Evolutionary conservation across 2,329 filamentous ascomycete genomes (phyloP).

Genomic region (Verticillium longisporum): DNA sequence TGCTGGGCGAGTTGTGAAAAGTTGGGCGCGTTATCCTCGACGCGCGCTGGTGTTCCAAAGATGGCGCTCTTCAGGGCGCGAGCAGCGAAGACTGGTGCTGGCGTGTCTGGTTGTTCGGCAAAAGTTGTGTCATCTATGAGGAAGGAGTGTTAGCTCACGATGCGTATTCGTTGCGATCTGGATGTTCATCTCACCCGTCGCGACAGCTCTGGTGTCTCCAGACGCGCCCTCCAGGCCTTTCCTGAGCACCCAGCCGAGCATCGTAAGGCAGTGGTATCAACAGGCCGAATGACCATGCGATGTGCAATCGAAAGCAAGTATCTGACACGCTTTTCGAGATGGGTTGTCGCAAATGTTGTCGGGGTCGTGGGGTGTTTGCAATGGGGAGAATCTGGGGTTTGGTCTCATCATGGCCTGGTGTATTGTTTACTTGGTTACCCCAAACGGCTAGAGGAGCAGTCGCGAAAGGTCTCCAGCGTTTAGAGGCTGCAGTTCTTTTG

Average conservation of each 20-base stretch:
- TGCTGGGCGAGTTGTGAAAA: conserved; percentile 5
- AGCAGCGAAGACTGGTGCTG: conserved; percentile 59
- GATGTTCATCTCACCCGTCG: conserved; percentile 16
- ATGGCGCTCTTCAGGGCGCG: conserved; percentile 57
- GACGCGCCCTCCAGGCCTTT: conserved; percentile 33
- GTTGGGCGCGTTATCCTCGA: conserved; percentile 23
- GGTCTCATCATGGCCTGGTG: neutral
- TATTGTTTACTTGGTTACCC: conserved; percentile 18
- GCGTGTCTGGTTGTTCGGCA: conserved; percentile 55
- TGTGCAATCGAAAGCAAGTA: neutral
- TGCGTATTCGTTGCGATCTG: neutral
- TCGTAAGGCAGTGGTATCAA: conserved; percentile 16
- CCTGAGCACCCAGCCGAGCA: conserved; percentile 57
- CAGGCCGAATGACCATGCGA: neutral
- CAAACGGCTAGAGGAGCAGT: conserved; percentile 11
- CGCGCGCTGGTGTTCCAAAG: conserved; percentile 50
- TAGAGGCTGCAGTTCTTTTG: conserved; percentile 3
- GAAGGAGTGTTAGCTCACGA: neutral
- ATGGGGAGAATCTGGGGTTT: neutral
- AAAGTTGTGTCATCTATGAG: conserved; percentile 32
- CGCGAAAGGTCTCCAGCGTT: conserved; percentile 10
- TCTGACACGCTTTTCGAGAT: conserved; percentile 3
- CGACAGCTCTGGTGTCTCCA: conserved; percentile 19
- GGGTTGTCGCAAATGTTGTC: neutral
- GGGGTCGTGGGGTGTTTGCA: neutral